phyloP scores from a whole-genome alignment of 768 basidiomycete species.

The Chalciporus pseudorubinellus region DNA sequence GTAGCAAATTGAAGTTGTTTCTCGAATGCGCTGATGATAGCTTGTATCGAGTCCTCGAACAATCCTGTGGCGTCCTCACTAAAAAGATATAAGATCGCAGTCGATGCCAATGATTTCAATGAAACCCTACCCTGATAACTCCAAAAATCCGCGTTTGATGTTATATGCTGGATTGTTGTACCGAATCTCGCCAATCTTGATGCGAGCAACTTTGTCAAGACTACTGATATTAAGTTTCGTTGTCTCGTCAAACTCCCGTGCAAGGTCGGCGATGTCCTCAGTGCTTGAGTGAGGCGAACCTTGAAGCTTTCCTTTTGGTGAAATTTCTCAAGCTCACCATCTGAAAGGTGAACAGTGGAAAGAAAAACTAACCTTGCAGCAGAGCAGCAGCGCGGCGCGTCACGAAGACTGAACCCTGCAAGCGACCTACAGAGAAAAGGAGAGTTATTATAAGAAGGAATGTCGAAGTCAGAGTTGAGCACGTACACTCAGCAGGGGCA shows the following conservation, averaged over 20 bases:
- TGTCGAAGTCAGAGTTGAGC: not conserved
- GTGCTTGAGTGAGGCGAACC: conserved; percentile 1
- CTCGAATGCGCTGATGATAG: conserved; percentile 12
- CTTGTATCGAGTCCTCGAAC: conserved; percentile 7
- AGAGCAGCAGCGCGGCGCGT: conserved; percentile 37
- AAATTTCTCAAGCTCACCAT: not conserved
- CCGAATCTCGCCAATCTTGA: conserved; percentile 8
- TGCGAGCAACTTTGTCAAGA: conserved; percentile 4
- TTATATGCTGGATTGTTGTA: not conserved
- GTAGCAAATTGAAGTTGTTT: conserved; percentile 1
- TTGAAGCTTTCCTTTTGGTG: conserved; percentile 1
- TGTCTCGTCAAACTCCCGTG: conserved; percentile 1
- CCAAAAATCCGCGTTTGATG: conserved; percentile 8
- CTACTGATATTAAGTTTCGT: conserved; percentile 5
- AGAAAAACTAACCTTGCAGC: conserved; percentile 20
- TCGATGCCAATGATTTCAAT: not conserved
- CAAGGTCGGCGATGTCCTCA: not conserved
- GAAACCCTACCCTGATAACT: conserved; percentile 9
- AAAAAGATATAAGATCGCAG: not conserved
- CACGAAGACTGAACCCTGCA: conserved; percentile 48
- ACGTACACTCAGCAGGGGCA: conserved; percentile 28
- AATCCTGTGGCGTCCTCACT: conserved; percentile 10
- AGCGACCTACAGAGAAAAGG: conserved; percentile 32
- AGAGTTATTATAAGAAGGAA: not conserved
- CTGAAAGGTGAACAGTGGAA: not conserved